Evolutionary conservation across 495 filamentous ascomycete species (phyloP), one percentile per base, ranked within the genome.

Genomic region (Neurospora hispaniola): DNA sequence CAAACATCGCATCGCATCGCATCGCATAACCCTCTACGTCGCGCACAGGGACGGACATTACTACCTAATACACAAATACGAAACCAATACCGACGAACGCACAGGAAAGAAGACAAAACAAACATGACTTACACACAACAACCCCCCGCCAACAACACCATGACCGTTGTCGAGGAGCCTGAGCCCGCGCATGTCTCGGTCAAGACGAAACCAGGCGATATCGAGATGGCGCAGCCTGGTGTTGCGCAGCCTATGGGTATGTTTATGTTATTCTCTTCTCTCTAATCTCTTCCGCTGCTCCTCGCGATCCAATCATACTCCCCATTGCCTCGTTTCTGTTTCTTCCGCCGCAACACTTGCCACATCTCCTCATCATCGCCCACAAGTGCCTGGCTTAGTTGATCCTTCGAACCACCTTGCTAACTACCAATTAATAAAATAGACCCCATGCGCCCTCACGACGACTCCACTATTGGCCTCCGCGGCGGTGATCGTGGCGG

Each of bases 391-490:
- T 35, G 35, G 5, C 35, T 5, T 42, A 12, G 14, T 14, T 42
- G 0, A 23, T 23, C 23, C 23, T 12, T 4, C 14, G 12, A 12
- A 42, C 4, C 41, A 42, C 41, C 12, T 18, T 7, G 18, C 27
- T 59, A 31, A 62, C 38, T 14, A 14, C 10, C 42, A 14, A 20
- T 4, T 4, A 20, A 18, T 5, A 18, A 42, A 31, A 70, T 23
- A 84, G 82, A 84, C 72, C 76, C 82, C 1, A 75, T 81, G 42
- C 76, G 78, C 23, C 81, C 82, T 1, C 82, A 84, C 59, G 81
- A 82, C n/a, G 77, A 79, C 46, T 46, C 77, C 0, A 74, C 79
- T 20, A 71, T 78, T 38, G 76, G 79, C n/a, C 66, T 84, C 48
- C 81, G 83, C 23, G 83, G 83, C 23, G 83, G 83, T 31, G 76